phyloP scores from a whole-genome alignment of 805 yeast genomes.

The Sugiyamaella marilandica region DNA sequence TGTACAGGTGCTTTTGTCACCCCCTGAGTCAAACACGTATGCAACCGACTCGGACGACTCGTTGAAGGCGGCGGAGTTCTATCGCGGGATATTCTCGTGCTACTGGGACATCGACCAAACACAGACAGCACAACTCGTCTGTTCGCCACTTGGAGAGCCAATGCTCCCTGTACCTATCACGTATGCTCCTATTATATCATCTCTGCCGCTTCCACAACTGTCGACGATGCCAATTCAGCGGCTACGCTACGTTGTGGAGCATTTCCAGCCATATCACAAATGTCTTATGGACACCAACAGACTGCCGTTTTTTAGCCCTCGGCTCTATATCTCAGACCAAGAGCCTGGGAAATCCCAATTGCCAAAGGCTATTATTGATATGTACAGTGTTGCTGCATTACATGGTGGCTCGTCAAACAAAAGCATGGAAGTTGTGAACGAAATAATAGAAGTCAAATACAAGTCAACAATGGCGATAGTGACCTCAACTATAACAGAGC shows the following conservation, averaged over 20 bases:
- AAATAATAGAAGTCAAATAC: background rate
- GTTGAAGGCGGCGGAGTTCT: background rate
- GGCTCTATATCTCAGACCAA: background rate
- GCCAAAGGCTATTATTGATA: background rate
- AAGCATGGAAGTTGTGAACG: background rate
- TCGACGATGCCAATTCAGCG: conserved; percentile 1
- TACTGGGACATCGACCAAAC: background rate
- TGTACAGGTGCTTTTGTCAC: too few relatives aligned
- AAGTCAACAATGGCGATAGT: background rate
- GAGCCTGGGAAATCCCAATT: background rate
- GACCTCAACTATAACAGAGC: background rate
- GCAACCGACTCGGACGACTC: background rate
- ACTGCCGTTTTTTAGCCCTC: background rate
- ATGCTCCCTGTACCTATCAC: background rate
- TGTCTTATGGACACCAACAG: background rate
- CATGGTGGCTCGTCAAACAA: background rate
- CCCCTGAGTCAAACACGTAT: background rate
- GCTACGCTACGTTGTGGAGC: background rate
- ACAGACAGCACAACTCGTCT: background rate
- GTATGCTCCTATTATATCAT: background rate
- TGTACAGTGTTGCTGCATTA: background rate
- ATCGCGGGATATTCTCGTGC: background rate
- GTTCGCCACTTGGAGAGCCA: background rate
- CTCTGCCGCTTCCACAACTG: background rate
- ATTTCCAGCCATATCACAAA: background rate